Evolutionary conservation across 2,329 filamentous ascomycete genomes (phyloP), one percentile per base, ranked within the genome.

Genomic region (Macrophomina tecta): DNA sequence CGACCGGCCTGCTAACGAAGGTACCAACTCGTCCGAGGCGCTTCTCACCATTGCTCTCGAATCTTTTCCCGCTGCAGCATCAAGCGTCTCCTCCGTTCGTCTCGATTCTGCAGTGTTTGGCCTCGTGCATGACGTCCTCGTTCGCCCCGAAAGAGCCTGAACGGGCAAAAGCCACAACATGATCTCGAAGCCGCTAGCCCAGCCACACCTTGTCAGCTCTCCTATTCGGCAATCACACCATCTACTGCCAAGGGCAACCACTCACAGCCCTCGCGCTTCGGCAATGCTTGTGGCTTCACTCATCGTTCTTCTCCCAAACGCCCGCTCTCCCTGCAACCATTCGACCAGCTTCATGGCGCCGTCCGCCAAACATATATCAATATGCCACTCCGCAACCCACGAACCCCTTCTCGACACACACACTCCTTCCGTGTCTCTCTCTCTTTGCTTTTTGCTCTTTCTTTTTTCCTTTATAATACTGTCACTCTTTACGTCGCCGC

Each of bases 251-350:
- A 18, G 7, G 6, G 28, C n/a, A 5, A 28, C 36, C 34, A 28
- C n/a, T 11, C 18, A 4, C 53, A 30, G 53, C 53, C 53, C 28
- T 34, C 7, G 18, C 7, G 12, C 28, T 14, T 42, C 53, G 53
- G 34, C 28, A 53, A 56, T 23, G 14, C n/a, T 23, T 42, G 53
- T 56, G 53, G 53, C 53, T 56, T 56, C 28, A 30, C 53, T 40
- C 9, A 40, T 56, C 53, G 18, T n/a, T 34, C n/a, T 23, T 16
- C 23, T 23, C 34, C n/a, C 53, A 56, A 23, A 16, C 32, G 32
- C 34, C 34, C 23, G 53, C 11, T 40, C 34, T 56, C 53, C 49
- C 34, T 36, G 28, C 53, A 40, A 18, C n/a, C 34, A 18, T n/a
- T 38, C 9, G 28, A 56, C n/a, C 9, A 8, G 16, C 53, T 56